Evolutionary conservation across 2,329 filamentous ascomycete genomes (phyloP).

Genomic region (Zymoseptoria brevis): DNA sequence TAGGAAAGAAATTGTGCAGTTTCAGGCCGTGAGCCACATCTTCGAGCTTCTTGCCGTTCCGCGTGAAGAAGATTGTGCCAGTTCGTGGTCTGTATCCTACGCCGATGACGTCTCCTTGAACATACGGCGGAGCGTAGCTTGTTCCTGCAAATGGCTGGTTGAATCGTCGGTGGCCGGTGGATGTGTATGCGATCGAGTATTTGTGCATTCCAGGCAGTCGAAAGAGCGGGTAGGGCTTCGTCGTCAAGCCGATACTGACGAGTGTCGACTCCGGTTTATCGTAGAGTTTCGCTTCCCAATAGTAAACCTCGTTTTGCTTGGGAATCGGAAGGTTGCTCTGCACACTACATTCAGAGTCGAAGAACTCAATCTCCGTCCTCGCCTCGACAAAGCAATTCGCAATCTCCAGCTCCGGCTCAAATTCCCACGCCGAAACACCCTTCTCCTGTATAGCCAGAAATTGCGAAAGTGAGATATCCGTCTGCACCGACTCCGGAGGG

Average conservation of each 20-base stretch:
- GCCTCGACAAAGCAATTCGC: conserved; percentile 98
- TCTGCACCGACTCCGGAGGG: conserved; percentile 88
- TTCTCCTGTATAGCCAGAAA: conserved; percentile 99
- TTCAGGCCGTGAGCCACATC: conserved; percentile 91
- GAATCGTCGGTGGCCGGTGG: conserved; percentile 74
- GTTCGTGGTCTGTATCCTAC: conserved; percentile 92
- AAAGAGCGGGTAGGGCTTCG: conserved; percentile 94
- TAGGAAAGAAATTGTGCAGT: conserved; percentile 93
- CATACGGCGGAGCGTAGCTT: conserved; percentile 71
- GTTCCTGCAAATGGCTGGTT: conserved; percentile 85
- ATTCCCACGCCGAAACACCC: conserved; percentile 98
- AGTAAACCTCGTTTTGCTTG: conserved; percentile 98
- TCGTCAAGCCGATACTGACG: conserved; percentile 87
- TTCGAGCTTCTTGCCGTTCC: conserved; percentile 94
- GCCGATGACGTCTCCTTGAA: conserved; percentile 92
- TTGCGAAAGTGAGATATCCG: conserved; percentile 94
- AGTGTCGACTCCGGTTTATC: conserved; percentile 87
- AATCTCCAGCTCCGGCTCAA: conserved; percentile 97
- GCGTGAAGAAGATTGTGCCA: conserved; percentile 93
- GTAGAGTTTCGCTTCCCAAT: conserved; percentile 98
- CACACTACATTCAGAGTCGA: conserved; percentile 94
- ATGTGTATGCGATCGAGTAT: conserved; percentile 84
- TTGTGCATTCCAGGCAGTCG: conserved; percentile 90
- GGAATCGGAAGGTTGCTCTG: conserved; percentile 94
- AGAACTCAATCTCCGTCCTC: conserved; percentile 96